phyloP scores from a whole-genome alignment of 257 asterid genomes.

The Plantago major region DNA sequence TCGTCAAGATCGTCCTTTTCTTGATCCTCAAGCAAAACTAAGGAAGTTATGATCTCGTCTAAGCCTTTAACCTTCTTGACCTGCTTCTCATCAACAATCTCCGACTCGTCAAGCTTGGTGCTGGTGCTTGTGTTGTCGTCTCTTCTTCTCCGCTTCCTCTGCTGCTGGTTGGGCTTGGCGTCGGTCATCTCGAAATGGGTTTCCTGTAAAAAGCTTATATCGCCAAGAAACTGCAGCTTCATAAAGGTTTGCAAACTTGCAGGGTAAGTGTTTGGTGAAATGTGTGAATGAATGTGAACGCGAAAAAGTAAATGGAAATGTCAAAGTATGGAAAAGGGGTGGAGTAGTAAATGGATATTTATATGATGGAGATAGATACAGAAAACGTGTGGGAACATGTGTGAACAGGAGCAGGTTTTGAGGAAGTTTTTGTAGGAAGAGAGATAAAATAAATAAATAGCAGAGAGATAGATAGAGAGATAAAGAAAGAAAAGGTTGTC shows the following conservation, averaged over 20 bases:
- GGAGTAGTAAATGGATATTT: constrained; percentile 28
- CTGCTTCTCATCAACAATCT: constrained; percentile 33
- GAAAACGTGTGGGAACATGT: constrained; percentile 29
- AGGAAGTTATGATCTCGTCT: constrained; percentile 70
- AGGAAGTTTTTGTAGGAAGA: not conserved
- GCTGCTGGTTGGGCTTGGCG: constrained; percentile 17
- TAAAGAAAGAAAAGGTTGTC: too few relatives aligned
- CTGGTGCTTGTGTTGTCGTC: constrained; percentile 16
- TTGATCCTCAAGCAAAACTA: constrained; percentile 72
- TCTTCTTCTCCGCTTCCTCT: constrained; percentile 39
- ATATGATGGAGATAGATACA: constrained; percentile 8
- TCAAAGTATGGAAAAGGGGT: constrained; percentile 26
- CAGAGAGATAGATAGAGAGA: too few relatives aligned
- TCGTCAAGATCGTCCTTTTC: constrained; percentile 53
- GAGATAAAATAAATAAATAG: not conserved
- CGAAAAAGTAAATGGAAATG: constrained; percentile 12
- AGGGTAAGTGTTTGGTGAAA: constrained; percentile 26
- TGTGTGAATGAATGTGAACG: constrained; percentile 50
- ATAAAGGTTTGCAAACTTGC: constrained; percentile 17
- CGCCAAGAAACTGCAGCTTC: constrained; percentile 6
- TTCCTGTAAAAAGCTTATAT: not conserved
- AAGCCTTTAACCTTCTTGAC: constrained; percentile 61
- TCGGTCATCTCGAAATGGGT: constrained; percentile 41
- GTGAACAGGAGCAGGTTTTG: not conserved
- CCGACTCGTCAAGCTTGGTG: constrained; percentile 16